These are phyloP conservation scores for Phytophthora crassamura DNA, from an alignment of 352 stramenopile genomes.

Conservation along the genomic window DNA sequence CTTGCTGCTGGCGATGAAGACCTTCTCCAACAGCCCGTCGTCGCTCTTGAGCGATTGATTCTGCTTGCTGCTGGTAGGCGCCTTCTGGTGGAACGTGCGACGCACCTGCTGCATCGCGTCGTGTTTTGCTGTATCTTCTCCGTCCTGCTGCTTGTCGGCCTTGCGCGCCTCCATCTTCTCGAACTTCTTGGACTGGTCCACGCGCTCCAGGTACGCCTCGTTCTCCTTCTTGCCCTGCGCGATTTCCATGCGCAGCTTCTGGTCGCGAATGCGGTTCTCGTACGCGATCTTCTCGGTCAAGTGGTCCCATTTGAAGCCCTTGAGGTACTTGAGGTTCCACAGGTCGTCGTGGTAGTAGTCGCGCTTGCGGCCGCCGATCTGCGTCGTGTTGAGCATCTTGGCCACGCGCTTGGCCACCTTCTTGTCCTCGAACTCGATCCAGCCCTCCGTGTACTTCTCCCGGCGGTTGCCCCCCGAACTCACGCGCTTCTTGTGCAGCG, in stretches of 20 bases:
- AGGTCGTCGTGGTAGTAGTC: constrained; percentile 98
- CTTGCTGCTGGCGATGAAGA: constrained; percentile 59
- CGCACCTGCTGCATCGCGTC: constrained; percentile 57
- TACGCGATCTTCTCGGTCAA: constrained; percentile 98
- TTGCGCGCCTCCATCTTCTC: constrained; percentile 89
- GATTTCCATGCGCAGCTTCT: constrained; percentile 89
- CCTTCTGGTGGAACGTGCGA: constrained; percentile 81
- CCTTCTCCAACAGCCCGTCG: constrained; percentile 62
- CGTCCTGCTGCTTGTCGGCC: constrained; percentile 36
- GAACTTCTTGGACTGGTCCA: constrained; percentile 88
- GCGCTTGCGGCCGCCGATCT: constrained; percentile 94
- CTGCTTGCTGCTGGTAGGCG: constrained; percentile 72
- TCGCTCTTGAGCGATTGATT: constrained; percentile 58
- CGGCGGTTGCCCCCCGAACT: constrained; percentile 91
- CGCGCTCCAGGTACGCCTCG: constrained; percentile 85
- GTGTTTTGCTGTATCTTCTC: constrained; percentile 8
- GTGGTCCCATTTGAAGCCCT: constrained; percentile 98
- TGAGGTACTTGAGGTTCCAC: constrained; percentile 99
- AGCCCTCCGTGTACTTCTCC: constrained; percentile 95
- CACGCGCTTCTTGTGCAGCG: constrained; percentile 90
- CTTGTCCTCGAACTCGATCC: constrained; percentile 99
- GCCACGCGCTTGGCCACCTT: constrained; percentile 95
- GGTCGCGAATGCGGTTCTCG: constrained; percentile 87
- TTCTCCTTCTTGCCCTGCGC: constrained; percentile 89
- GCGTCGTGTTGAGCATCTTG: constrained; percentile 93